Conservation (phyloP, 768 basidiomycete genomes). For the Artomyces pyxidatus region DNA sequence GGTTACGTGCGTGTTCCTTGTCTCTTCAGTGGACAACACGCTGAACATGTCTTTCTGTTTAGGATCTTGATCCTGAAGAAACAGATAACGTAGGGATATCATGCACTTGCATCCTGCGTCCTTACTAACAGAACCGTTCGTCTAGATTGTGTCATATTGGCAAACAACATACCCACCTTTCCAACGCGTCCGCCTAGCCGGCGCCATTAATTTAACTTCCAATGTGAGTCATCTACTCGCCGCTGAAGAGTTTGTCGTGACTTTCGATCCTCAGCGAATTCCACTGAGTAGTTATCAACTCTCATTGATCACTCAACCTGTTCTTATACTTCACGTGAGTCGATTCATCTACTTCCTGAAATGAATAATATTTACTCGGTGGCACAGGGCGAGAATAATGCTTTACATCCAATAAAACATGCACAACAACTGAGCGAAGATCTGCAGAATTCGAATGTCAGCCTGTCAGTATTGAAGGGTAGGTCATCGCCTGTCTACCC, state of each 20-base stretch:
- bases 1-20: constrained; percentile 38
- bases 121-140: neutral
- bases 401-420: constrained; percentile 1
- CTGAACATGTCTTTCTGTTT: no score
- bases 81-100: neutral
- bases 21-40: neutral
- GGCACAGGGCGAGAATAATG: constrained; percentile 6
- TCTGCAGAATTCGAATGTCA: neutral
- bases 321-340: constrained; percentile 9
- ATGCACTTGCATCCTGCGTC: neutral
- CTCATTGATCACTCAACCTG: constrained; percentile 1
- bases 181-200: constrained; percentile 41
- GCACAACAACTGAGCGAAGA: constrained; percentile 2
- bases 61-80: neutral
- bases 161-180: constrained; percentile 45
- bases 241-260: neutral
- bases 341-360: neutral
- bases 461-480: constrained; percentile 5
- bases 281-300: constrained; percentile 40
- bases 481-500: neutral
- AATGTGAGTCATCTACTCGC: constrained; percentile 38
- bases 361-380: neutral
- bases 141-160: constrained; percentile 62
- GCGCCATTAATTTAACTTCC: constrained; percentile 46
- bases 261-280: constrained; percentile 39